phyloP scores from a whole-genome alignment of 257 asterid species.

The Nemophila menziesii region DNA sequence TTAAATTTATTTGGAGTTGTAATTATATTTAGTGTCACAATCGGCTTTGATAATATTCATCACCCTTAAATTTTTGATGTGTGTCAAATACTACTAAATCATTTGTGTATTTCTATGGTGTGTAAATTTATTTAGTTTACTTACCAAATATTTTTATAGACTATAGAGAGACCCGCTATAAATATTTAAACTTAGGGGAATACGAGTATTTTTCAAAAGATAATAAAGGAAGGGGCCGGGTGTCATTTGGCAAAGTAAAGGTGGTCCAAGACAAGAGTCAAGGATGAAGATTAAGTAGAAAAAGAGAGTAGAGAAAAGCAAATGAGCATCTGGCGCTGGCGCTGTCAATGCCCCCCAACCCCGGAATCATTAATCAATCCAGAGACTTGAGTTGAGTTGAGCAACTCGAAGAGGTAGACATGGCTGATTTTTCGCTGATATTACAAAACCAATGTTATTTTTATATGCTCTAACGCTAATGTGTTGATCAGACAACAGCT shows the following conservation, averaged over 20 bases:
- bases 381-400: slow-evolving; percentile 23
- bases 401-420: slow-evolving; percentile 73
- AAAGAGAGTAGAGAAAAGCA: slow-evolving; percentile 2
- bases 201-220: slow-evolving; percentile 8
- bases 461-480: slow-evolving; percentile 6
- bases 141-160: too few species aligned
- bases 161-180: too few species aligned
- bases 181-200: too few species aligned
- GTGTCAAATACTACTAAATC: too few species aligned
- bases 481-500: slow-evolving; percentile 29
- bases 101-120: too few species aligned
- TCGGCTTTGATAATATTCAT: too few species aligned
- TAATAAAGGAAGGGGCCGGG: slow-evolving; percentile 5
- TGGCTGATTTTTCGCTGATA: slow-evolving; percentile 77
- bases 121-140: too few species aligned
- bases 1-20: too few species aligned
- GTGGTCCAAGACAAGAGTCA: slow-evolving; percentile 23
- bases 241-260: slow-evolving; percentile 12
- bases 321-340: slow-evolving; percentile 3
- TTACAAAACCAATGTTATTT: slow-evolving; percentile 32
- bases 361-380: slow-evolving; percentile 65
- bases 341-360: slow-evolving; percentile 23
- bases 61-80: too few species aligned
- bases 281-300: not conserved
- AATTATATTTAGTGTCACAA: too few species aligned